Conservation (phyloP, 2,329 filamentous ascomycete genomes). For the Fusarium nodosum region DNA sequence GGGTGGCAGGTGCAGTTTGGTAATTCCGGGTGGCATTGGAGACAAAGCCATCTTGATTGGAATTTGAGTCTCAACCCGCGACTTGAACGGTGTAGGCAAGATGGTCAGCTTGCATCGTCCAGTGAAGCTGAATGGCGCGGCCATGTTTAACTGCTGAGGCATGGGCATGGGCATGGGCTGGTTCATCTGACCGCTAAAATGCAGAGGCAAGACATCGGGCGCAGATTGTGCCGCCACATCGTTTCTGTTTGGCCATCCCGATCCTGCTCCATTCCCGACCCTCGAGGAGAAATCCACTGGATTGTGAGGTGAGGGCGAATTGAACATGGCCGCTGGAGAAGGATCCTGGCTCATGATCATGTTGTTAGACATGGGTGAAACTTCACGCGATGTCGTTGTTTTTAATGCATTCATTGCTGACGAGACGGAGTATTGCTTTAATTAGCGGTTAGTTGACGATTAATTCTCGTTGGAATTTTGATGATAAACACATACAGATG, state of each 20-base stretch:
- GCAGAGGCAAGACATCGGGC: constrained; percentile 47
- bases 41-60: constrained; percentile 85
- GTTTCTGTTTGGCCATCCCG: constrained; percentile 55
- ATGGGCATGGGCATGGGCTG: constrained; percentile 53
- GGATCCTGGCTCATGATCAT: constrained; percentile 66
- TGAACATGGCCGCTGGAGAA: constrained; percentile 64
- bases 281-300: constrained; percentile 57
- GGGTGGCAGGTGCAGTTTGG: constrained; percentile 85
- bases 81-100: constrained; percentile 80
- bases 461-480: background rate
- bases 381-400: constrained; percentile 64
- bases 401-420: constrained; percentile 65
- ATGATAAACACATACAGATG: constrained; percentile 57
- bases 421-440: constrained; percentile 65
- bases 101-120: constrained; percentile 66
- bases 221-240: constrained; percentile 45
- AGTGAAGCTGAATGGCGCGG: constrained; percentile 51
- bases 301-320: constrained; percentile 62
- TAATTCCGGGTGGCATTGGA: constrained; percentile 80
- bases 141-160: constrained; percentile 51
- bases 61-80: constrained; percentile 96
- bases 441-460: constrained; percentile 40
- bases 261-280: constrained; percentile 44
- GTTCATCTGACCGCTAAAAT: constrained; percentile 47
- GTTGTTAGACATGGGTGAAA: constrained; percentile 67